Percentiles rank a stretch among this genome's conserved stretches.
Evolutionary conservation across 1,284 basidiomycete genomes (phyloP).

Genomic region (Cryptococcus sp.): DNA sequence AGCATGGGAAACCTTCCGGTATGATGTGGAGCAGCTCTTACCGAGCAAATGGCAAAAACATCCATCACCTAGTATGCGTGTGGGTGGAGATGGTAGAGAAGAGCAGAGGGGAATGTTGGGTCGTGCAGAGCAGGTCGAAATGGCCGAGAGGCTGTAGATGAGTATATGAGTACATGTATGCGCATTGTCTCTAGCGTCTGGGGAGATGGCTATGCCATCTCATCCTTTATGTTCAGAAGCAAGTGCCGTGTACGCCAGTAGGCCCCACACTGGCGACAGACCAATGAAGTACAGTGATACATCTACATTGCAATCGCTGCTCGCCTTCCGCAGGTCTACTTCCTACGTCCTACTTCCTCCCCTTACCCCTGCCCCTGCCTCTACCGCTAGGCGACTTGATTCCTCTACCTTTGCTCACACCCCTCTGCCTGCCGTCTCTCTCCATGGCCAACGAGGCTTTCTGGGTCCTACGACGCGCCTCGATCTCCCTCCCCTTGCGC

Average conservation of each 20-base stretch:
- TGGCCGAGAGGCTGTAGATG: constrained; percentile 30
- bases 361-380: constrained; percentile 17
- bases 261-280: too few relatives aligned
- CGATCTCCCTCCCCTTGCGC: constrained; percentile 48
- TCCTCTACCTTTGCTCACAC: too few relatives aligned
- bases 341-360: constrained; percentile 19
- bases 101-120: constrained; percentile 26
- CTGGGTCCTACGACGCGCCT: constrained; percentile 42
- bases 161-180: not conserved
- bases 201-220: too few relatives aligned
- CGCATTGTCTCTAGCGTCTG: not conserved
- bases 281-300: not conserved
- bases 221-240: too few relatives aligned
- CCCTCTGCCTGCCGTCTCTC: constrained; percentile 27
- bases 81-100: constrained; percentile 15
- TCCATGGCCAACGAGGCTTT: constrained; percentile 49
- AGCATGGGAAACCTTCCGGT: too few relatives aligned
- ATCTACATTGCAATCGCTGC: constrained; percentile 6
- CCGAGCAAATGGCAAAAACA: too few relatives aligned
- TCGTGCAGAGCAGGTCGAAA: constrained; percentile 31
- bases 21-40: too few relatives aligned
- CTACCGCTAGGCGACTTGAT: constrained; percentile 6
- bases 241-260: too few relatives aligned
- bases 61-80: not conserved
- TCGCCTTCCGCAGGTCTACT: constrained; percentile 25